Conservation (phyloP, 169 alveolate genomes). For the Plasmodium inui region DNA sequence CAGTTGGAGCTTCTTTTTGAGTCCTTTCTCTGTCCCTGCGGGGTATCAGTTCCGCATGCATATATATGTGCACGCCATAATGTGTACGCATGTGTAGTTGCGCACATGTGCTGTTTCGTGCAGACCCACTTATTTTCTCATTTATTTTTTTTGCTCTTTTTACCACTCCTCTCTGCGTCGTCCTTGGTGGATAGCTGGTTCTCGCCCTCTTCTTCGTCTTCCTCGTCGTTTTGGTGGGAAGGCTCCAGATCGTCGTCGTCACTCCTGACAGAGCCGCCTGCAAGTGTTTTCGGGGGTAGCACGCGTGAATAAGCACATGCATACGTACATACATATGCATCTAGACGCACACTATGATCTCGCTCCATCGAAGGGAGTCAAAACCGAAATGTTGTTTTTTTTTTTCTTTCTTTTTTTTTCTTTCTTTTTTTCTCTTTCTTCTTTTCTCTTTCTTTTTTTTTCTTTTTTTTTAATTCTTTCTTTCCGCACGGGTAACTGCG, state of each 20-base stretch:
- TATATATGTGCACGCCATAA: neutral
- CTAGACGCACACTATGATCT: neutral
- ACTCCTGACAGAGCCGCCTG: conserved; percentile 1
- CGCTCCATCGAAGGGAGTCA: neutral
- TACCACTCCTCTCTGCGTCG: neutral
- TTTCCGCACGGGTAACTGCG: neutral
- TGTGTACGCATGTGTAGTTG: neutral
- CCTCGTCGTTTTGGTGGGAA: neutral
- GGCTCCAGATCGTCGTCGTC: neutral
- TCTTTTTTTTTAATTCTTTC: neutral
- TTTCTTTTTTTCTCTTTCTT: neutral
- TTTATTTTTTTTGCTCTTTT: neutral
- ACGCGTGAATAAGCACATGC: neutral
- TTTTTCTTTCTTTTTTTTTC: neutral
- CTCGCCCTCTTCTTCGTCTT: neutral
- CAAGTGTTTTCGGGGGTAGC: neutral
- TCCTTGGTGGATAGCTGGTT: neutral
- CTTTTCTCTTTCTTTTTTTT: neutral
- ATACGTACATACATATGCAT: neutral
- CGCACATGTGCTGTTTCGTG: neutral
- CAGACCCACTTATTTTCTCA: neutral
- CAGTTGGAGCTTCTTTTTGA: neutral
- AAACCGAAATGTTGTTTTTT: neutral
- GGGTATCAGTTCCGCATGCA: neutral
- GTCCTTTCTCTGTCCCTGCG: conserved; percentile 8